Base-by-base conservation (phyloP, 768 basidiomycete species). In the Trametes villosa region DNA sequence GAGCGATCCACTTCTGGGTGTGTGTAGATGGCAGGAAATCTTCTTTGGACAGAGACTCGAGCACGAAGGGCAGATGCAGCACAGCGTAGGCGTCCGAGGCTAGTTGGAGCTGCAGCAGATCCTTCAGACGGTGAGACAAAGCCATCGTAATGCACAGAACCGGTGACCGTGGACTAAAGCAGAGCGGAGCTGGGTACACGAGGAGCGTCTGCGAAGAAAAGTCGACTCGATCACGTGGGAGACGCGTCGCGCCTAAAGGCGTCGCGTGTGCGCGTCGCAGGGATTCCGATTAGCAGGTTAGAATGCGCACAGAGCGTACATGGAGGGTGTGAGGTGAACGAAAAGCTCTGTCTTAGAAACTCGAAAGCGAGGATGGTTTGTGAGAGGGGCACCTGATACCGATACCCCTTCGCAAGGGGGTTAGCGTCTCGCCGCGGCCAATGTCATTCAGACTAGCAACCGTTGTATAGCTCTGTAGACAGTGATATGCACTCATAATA, bases 1-100 rank as follows among this genome's bases (percentile, higher is more conserved):
- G 82, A n/a, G 83, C 78, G 13, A 80, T 78, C 91, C 91, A 94
- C 80, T 91, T 92, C 56, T 84, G 76, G 11, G 86, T 76, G 69
- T 92, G 87, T 3, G 86, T 66, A 3, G 90, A 91, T 0, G 88
- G 83, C 2, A 68, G 51, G 48, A 94, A 82, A 62, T 72, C 77
- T 55, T 85, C 77, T 1, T 77, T 62, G 5, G 78, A 81, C 38
- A 94, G 76, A n/a, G 79, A 70, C 8, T 80, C 75, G 22, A 93
- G 70, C 44, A 88, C 74, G 65, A 82, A 83, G 2, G 88, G 81
- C 17, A 92, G 72, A 66, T 90, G 80, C 8, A 78, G 64, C 5
- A 85, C 80, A 13, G 87, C 79, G 60, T 83, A 83, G 3, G 77
- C 71, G 70, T 94, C 92, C 0, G 89, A 84, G 22, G 85, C 86